These are phyloP conservation scores for Spergularia azorica DNA, from an alignment of 179 eudicot species.

Conservation along the genomic window DNA sequence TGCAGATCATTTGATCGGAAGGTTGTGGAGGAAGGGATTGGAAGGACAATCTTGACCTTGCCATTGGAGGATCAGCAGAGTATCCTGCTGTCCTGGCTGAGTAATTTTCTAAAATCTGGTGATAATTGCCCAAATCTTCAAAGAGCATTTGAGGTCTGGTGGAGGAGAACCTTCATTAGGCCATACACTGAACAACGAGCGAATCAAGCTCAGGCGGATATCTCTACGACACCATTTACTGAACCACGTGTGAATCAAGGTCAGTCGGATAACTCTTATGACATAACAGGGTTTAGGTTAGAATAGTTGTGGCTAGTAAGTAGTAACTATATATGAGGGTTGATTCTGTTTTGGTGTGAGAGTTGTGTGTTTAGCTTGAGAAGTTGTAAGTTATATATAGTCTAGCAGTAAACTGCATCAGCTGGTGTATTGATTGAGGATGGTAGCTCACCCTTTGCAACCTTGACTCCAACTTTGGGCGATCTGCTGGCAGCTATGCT, in stretches of 20 bases:
- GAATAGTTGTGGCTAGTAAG: not conserved
- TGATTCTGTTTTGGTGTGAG: slow-evolving; percentile 18
- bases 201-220: slow-evolving; percentile 38
- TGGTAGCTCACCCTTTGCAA: not conserved
- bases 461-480: not conserved
- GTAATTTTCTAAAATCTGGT: slow-evolving; percentile 69
- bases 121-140: slow-evolving; percentile 91
- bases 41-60: slow-evolving; percentile 83
- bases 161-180: slow-evolving; percentile 87
- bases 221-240: no score
- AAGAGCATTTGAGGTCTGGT: slow-evolving; percentile 96
- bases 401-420: not conserved
- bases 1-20: slow-evolving; percentile 80
- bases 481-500: not conserved
- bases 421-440: not conserved
- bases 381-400: not conserved
- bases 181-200: slow-evolving; percentile 55
- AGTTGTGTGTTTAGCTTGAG: not conserved
- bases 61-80: slow-evolving; percentile 94
- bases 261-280: not conserved
- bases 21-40: slow-evolving; percentile 93
- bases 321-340: not conserved
- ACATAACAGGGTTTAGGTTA: slow-evolving; percentile 32
- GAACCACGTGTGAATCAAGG: no score
- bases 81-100: slow-evolving; percentile 76